phyloP scores from a whole-genome alignment of 2,329 filamentous ascomycete genomes.

The Torrubiellomyces zombiae region DNA sequence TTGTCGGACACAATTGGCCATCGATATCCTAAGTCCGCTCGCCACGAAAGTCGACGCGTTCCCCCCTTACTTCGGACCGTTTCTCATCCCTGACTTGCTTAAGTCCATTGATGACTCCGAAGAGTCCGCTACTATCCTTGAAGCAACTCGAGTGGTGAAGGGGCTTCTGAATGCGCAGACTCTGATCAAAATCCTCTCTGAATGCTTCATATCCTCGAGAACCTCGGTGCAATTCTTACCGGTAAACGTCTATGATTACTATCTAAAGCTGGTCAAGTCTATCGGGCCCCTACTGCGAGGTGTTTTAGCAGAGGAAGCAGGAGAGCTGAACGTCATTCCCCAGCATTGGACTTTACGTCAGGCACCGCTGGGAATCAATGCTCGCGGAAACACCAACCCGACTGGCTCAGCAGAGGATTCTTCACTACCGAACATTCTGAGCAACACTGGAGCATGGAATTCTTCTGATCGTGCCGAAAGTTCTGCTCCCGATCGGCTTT shows the following conservation, averaged over 20 bases:
- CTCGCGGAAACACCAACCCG: conserved; percentile 8
- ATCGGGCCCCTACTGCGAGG: conserved; percentile 65
- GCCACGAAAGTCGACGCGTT: conserved; percentile 29
- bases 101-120: conserved; percentile 15
- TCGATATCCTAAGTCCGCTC: conserved; percentile 53
- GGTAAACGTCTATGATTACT: conserved; percentile 75
- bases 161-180: conserved; percentile 62
- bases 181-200: conserved; percentile 56
- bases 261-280: conserved; percentile 53
- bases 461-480: conserved; percentile 8
- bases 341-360: conserved; percentile 39
- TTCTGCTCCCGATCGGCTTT: conserved; percentile 14
- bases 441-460: conserved; percentile 11
- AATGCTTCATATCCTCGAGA: conserved; percentile 56
- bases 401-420: conserved; percentile 12
- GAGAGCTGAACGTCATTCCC: conserved; percentile 58
- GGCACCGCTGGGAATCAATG: no score
- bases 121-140: conserved; percentile 25
- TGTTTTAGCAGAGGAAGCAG: conserved; percentile 71
- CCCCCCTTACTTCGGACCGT: conserved; percentile 55
- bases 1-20: conserved; percentile 51
- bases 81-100: conserved; percentile 31
- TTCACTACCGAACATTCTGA: conserved; percentile 16
- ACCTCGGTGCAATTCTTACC: conserved; percentile 51
- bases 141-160: conserved; percentile 65